Conservation (phyloP, 2,329 filamentous ascomycete species). For the Davidsoniella australis region DNA sequence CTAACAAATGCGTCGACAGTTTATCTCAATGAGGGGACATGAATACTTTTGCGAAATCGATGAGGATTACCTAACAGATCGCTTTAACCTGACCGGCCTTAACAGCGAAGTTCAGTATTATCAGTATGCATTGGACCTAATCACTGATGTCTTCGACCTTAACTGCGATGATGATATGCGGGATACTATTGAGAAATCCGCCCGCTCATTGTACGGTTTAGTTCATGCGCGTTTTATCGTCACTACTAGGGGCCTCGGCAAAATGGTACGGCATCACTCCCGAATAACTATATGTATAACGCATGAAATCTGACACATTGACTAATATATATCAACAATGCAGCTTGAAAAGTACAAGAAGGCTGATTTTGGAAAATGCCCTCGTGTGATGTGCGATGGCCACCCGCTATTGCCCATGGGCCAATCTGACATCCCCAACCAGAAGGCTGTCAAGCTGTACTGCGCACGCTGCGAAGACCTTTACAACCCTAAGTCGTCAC, state of each 20-base stretch:
- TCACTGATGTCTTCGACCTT: conserved; percentile 95
- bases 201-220: conserved; percentile 83
- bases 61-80: conserved; percentile 93
- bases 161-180: conserved; percentile 98
- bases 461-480: conserved; percentile 94
- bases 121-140: conserved; percentile 91
- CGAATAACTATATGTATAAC: background rate
- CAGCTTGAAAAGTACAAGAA: conserved; percentile 99
- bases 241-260: conserved; percentile 78
- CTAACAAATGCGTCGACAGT: conserved; percentile 35
- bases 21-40: conserved; percentile 92
- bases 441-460: conserved; percentile 90
- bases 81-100: conserved; percentile 92
- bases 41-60: conserved; percentile 99
- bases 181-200: conserved; percentile 94
- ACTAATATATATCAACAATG: background rate
- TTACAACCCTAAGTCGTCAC: conserved; percentile 95
- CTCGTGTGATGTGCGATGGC: conserved; percentile 83
- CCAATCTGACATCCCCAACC: conserved; percentile 71
- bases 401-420: conserved; percentile 92
- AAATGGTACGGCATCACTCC: conserved; percentile 55
- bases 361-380: conserved; percentile 93
- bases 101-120: conserved; percentile 98
- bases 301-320: background rate
- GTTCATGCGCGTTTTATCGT: conserved; percentile 96